Evolutionary conservation across 139 green algal genomes (phyloP).

Genomic region (Volvox africanus): DNA sequence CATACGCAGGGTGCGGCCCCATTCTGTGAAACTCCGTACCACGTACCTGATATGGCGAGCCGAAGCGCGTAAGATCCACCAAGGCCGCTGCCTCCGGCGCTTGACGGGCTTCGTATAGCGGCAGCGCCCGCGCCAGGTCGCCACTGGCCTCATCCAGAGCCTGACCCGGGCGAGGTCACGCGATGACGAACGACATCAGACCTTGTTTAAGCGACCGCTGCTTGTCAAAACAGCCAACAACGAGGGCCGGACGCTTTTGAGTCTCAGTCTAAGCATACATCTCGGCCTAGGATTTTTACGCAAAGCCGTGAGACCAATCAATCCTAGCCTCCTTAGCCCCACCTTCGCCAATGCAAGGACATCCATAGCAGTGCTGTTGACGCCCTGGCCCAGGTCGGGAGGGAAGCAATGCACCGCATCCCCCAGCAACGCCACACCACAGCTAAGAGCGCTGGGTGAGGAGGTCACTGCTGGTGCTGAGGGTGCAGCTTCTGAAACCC

Average conservation of each 20-base stretch:
- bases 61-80: conserved; percentile 45
- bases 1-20: too few species aligned
- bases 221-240: too few species aligned
- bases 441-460: background rate
- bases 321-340: background rate
- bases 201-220: too few species aligned
- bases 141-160: conserved; percentile 11
- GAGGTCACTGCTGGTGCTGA: too few species aligned
- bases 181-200: too few species aligned
- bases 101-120: conserved; percentile 9
- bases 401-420: conserved; percentile 62
- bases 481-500: too few species aligned
- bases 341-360: conserved; percentile 40
- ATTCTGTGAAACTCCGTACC: background rate
- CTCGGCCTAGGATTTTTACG: too few species aligned
- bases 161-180: background rate
- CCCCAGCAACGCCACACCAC: conserved; percentile 42
- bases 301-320: too few species aligned
- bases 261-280: too few species aligned
- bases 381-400: conserved; percentile 57
- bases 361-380: conserved; percentile 57
- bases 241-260: too few species aligned
- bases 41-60: conserved; percentile 44
- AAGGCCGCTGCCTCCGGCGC: conserved; percentile 35
- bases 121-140: conserved; percentile 6